A percentile compares a stretch with the other conserved stretches of the same genome.
Evolutionary conservation across 2,329 filamentous ascomycete genomes (phyloP).

Genomic region (Ophiosphaerella korrae): DNA sequence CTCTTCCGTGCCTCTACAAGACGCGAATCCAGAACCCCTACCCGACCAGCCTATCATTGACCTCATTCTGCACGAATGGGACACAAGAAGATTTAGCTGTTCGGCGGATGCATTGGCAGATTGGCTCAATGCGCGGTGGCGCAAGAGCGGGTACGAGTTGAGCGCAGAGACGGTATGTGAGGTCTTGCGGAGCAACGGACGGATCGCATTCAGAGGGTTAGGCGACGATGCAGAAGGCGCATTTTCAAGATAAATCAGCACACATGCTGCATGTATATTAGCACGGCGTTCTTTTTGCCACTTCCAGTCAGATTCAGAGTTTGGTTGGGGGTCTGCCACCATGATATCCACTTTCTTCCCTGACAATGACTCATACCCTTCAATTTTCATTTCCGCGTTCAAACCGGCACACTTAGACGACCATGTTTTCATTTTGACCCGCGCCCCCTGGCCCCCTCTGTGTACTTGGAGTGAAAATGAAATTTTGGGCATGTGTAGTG

Average conservation of each 20-base stretch:
- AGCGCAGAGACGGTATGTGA: slow-evolving; percentile 44
- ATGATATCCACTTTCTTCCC: slow-evolving; percentile 7
- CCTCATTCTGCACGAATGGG: slow-evolving; percentile 43
- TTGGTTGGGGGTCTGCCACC: neutral
- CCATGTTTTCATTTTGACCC: too few species aligned
- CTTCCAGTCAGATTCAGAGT: too few species aligned
- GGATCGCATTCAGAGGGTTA: slow-evolving; percentile 42
- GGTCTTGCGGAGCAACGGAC: slow-evolving; percentile 40
- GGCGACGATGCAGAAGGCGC: slow-evolving; percentile 42
- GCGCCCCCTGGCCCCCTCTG: too few species aligned
- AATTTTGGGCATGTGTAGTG: neutral
- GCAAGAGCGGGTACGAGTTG: slow-evolving; percentile 42
- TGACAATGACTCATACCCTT: too few species aligned
- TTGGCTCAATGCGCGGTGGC: slow-evolving; percentile 43
- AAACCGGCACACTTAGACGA: too few species aligned
- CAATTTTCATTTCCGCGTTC: too few species aligned
- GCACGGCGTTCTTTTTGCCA: slow-evolving; percentile 6
- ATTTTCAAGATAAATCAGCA: slow-evolving; percentile 24
- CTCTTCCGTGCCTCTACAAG: slow-evolving; percentile 32
- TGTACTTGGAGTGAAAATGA: too few species aligned
- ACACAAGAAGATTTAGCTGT: slow-evolving; percentile 38
- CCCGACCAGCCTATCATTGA: slow-evolving; percentile 42
- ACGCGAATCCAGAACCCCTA: slow-evolving; percentile 30
- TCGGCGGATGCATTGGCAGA: slow-evolving; percentile 40
- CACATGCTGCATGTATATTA: neutral